Evolutionary conservation across 352 stramenopile genomes (phyloP).

Genomic region (Elongisporangium undulatum): DNA sequence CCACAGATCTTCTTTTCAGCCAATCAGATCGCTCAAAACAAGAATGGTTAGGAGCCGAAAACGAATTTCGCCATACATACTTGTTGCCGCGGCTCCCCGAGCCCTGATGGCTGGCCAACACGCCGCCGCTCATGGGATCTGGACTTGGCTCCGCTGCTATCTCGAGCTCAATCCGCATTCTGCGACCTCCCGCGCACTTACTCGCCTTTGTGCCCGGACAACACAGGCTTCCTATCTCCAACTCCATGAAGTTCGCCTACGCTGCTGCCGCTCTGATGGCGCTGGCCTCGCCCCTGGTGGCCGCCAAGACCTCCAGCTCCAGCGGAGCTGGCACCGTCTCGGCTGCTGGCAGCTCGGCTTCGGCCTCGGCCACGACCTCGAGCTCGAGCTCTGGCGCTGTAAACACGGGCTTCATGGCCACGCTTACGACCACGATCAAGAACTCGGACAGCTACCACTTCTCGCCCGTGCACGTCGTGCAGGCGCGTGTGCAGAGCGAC

Average conservation of each 20-base stretch:
- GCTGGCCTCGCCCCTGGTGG: constrained; percentile 1
- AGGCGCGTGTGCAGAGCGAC: constrained; percentile 45
- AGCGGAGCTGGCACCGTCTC: constrained; percentile 24
- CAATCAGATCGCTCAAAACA: not conserved
- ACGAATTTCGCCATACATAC: not conserved
- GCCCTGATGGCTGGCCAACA: not conserved
- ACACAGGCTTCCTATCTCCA: not conserved
- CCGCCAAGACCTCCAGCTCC: constrained; percentile 12
- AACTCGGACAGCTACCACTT: constrained; percentile 22
- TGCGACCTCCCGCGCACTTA: not conserved
- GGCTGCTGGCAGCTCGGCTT: constrained; percentile 11
- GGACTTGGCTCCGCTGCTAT: not conserved
- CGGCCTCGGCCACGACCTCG: constrained; percentile 4
- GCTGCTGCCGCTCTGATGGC: not conserved
- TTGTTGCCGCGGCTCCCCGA: not conserved
- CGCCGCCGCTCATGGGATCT: too few species aligned
- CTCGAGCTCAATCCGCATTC: not conserved
- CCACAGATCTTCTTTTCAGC: not conserved
- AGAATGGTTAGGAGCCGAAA: not conserved
- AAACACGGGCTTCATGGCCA: constrained; percentile 5
- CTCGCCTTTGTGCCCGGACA: not conserved
- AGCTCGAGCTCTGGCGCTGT: not conserved
- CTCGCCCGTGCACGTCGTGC: constrained; percentile 27
- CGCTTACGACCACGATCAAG: constrained; percentile 1
- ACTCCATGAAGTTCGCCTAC: not conserved